Evolutionary conservation across 2,329 filamentous ascomycete genomes (phyloP), one percentile per base, ranked within the genome.

Genomic region (Calycina herbarum): DNA sequence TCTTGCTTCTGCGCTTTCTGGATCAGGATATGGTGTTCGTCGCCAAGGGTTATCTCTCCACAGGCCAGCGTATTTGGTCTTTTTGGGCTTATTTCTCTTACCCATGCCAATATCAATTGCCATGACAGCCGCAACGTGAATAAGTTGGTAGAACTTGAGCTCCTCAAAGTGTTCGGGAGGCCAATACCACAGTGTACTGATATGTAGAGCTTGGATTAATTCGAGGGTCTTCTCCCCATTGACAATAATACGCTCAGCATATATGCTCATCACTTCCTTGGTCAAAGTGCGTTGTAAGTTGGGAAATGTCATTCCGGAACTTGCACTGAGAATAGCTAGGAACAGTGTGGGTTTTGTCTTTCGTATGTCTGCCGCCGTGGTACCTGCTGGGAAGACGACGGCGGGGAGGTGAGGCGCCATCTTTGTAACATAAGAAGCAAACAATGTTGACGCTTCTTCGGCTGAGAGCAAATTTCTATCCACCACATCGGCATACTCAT

Each of bases 261-360:
- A 83, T 27, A 80, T 76, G 57, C 77, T 78, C 66, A 84, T 77
- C 45, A 84, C 74, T 69, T 85, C 82, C 48, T 79, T 79, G 62
- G 82, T 82, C 45, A 85, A 75, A 31, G 73, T 71, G 7, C 75
- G 76, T 48, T 81, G 80, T 4, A 84, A 70, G 5, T 73, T 68
- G 72, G 75, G 75, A 27, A 83, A 81, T 24, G 81, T 79, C 10
- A 85, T 85, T 4, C 87, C 83, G 5, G 89, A 84, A 8, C 86
- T 87, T 0, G 89, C 85, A 68, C 71, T 72, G 77, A 93, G 85
- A 71, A 93, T 81, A 35, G 90, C 82, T n/a, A 91, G 81, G 72
- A 93, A 93, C 8, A 93, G 80, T 1, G 85, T 81, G 1, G 90
- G 90, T 73, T 85, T 88, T 1, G 81, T 78, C 68, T 79, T 79